Evolutionary conservation across 139 green algal species (phyloP), one percentile per base, ranked within the genome.

Genomic region (Desmodesmus armatus): DNA sequence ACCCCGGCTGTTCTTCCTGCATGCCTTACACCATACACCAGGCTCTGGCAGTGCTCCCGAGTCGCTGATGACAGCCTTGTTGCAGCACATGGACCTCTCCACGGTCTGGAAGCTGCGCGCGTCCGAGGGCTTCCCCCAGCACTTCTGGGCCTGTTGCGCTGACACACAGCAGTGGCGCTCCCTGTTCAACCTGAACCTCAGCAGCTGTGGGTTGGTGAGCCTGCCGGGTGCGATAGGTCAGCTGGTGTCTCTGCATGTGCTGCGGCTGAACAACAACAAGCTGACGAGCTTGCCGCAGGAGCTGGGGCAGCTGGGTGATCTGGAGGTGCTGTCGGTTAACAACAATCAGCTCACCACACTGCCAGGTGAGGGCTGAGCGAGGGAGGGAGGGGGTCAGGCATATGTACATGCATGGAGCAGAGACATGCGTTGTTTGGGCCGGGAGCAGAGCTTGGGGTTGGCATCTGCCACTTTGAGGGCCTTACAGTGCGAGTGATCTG

Each of bases 311-410:
- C 63, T 84, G 3, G 9, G 27, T 25, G 63, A 84, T 3, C 83
- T 94, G 71, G 84, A 91, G 87, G 84, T 93, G 39, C 84, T 94
- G 31, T 75, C 88, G 3, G 92, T 91, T 0, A 94, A 99, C 87
- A 88, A 96, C 85, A 98, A 98, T 91, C 75, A 92, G 72, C 85
- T 99, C 33, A 83, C 88, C 19, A 82, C 90, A 6, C 55, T 99
- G 58, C 96, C 95, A 66, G 91, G 93, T 96, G 85, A 75, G 82
- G 3, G n/a, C n/a, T n/a, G n/a, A n/a, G n/a, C n/a, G n/a, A n/a
- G n/a, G n/a, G n/a, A n/a, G n/a, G n/a, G n/a, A n/a, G n/a, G n/a
- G 69, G 15, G 47, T 17, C 2, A 6, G 53, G 19, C 41, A 29
- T 23, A 11, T 7, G 71, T 6, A 11, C 3, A 21, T 33, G 39